Percentiles rank a stretch among this genome's conserved stretches.
Conservation (phyloP, 164 flowering plant species). For the Chloranthus sessilifolius region DNA sequence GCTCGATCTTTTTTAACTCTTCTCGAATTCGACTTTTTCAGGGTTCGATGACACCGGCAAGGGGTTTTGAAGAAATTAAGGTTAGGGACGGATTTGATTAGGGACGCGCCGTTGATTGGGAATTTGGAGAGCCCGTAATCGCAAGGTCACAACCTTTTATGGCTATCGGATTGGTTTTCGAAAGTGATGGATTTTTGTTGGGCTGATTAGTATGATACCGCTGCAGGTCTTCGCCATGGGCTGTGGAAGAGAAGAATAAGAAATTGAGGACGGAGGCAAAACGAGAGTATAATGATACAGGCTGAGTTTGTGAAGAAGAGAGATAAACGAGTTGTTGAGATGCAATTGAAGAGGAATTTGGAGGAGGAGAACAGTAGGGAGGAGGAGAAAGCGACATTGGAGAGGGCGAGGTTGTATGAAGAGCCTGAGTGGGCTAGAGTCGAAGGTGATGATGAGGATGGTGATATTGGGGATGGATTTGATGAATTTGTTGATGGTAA, state of each 20-base stretch:
- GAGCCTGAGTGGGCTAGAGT: conserved; percentile 87
- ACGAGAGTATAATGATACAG: conserved; percentile 82
- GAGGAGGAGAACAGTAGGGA: conserved; percentile 63
- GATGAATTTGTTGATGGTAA: conserved; percentile 29
- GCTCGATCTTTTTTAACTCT: too few relatives aligned
- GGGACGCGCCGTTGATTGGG: conserved; percentile 82
- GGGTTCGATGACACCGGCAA: conserved; percentile 53
- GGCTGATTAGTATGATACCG: conserved; percentile 69
- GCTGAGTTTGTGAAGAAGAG: conserved; percentile 94
- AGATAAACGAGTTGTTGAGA: conserved; percentile 89
- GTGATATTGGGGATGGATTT: conserved; percentile 23
- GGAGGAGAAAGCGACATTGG: conserved; percentile 62
- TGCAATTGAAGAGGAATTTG: conserved; percentile 57
- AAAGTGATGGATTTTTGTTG: conserved; percentile 84
- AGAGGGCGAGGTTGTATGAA: conserved; percentile 51
- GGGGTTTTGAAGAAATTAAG: conserved; percentile 67
- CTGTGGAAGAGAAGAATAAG: conserved; percentile 91
- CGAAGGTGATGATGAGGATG: conserved; percentile 31
- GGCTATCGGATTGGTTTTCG: conserved; percentile 73
- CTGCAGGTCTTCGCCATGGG: conserved; percentile 50
- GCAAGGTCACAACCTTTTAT: conserved; percentile 86
- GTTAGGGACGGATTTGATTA: conserved; percentile 38
- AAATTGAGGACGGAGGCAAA: conserved; percentile 83
- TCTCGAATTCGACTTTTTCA: conserved; percentile 67
- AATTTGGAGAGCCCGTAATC: conserved; percentile 59